These are phyloP conservation scores for Kandelia obovata DNA, from an alignment of 345 rosid genomes.

Conservation along the genomic window DNA sequence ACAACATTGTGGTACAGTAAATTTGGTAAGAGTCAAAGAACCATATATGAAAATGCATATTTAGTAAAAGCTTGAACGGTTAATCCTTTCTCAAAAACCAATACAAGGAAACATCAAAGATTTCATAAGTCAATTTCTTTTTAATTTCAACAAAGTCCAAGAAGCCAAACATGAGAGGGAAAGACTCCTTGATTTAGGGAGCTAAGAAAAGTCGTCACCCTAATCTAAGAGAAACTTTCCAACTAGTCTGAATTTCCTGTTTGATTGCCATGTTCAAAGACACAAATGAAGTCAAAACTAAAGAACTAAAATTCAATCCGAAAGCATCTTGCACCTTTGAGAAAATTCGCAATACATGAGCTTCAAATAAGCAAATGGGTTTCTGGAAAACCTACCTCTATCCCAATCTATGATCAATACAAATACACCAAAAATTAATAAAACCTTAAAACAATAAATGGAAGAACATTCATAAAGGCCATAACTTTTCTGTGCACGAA, in stretches of 20 bases:
- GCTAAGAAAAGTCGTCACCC: too few relatives aligned
- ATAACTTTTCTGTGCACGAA: not conserved
- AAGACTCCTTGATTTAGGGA: not conserved
- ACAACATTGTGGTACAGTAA: not conserved
- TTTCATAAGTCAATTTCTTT: not conserved
- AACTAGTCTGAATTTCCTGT: not conserved
- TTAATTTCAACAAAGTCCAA: not conserved
- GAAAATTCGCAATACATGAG: not conserved
- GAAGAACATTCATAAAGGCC: not conserved
- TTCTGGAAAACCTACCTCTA: not conserved
- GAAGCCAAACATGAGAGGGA: not conserved
- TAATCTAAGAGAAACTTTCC: too few relatives aligned
- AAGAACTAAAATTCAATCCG: not conserved
- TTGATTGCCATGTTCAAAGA: not conserved
- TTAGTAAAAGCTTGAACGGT: not conserved
- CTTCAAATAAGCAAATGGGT: not conserved
- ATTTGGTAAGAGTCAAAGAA: not conserved
- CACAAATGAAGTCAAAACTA: not conserved
- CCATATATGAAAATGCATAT: too few relatives aligned
- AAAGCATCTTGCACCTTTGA: not conserved
- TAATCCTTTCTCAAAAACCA: not conserved
- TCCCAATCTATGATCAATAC: not conserved
- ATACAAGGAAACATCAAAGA: not conserved
- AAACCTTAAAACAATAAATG: not conserved
- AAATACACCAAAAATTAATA: not conserved